Evolutionary conservation across 345 rosid species (phyloP), one percentile per base, ranked within the genome.

Genomic region (Citrus medica): DNA sequence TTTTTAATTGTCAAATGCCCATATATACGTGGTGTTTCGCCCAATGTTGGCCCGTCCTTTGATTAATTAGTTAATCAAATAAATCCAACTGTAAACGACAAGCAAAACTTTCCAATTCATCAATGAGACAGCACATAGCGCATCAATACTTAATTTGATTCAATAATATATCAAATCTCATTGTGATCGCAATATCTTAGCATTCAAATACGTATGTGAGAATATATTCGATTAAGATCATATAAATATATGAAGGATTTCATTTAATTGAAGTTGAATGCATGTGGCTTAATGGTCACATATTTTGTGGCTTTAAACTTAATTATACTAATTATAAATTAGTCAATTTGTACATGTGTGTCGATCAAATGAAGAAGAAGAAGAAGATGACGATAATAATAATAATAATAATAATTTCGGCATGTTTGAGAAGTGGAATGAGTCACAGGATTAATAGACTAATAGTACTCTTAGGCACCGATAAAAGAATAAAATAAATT

Each of bases 361-460:
- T 42, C 16, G 4, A 42, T 42, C 48, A 42, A 42, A 42, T 42
- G 51, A 42, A 42, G 51, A 42, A 42, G 1, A 40, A 38, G 0
- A 6, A 0, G 37, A 32, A 0, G 0, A 32, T 32, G 0, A 33
- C 4, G 0, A 32, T 32, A 0, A 38, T 38, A 0, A 40, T 40
- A 2, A 40, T 40, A 9, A 42, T 10, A 9, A 40, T 9, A 8
- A 38, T 8, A 38, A 40, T 40, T 40, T 40, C 46, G 46, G 13
- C 5, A 48, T 48, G 53, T 48, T 14, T 40, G 7, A 6, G 46
- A 48, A 48, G 53, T 48, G 53, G 53, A 48, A 12, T 48, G 53
- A 48, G 19, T 48, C 53, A 48, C 1, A 3, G 53, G 19, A 48
- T 12, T 3, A 48, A 48, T 0, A 4, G 19, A 14, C 17, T 13